These are phyloP conservation scores for Anthostomella pinea DNA, from an alignment of 2,329 filamentous ascomycete species.

Conservation along the genomic window DNA sequence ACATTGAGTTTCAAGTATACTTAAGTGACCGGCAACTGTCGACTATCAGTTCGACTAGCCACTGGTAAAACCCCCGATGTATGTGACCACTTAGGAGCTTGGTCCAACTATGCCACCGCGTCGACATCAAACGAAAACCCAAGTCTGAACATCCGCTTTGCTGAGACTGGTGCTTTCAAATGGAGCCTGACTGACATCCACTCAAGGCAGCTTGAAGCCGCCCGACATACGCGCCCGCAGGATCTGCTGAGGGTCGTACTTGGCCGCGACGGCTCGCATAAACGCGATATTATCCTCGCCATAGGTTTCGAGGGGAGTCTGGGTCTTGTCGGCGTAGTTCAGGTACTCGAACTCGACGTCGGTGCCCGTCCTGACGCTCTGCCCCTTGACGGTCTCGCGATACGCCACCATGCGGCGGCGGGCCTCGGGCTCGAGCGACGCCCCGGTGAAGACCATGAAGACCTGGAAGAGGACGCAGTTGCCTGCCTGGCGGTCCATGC, in stretches of 20 bases:
- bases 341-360: background rate
- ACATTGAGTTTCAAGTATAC: no score
- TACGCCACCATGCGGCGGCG: background rate
- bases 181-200: no score
- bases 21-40: no score
- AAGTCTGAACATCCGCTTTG: no score
- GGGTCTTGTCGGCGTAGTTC: slow-evolving; percentile 1
- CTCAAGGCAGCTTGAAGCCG: slow-evolving; percentile 2
- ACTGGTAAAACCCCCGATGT: no score
- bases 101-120: no score
- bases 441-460: slow-evolving; percentile 8
- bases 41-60: no score
- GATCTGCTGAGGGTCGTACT: slow-evolving; percentile 1
- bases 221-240: background rate
- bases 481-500: slow-evolving; percentile 33
- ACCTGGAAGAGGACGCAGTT: slow-evolving; percentile 31
- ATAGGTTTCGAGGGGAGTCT: background rate
- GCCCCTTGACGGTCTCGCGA: background rate
- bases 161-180: no score
- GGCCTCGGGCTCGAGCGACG: background rate
- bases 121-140: no score
- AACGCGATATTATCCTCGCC: slow-evolving; percentile 1
- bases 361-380: background rate
- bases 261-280: background rate
- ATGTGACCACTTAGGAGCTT: no score